Percentiles rank a stretch among this genome's conserved stretches.
These are phyloP conservation scores for Exophiala lecanii-corni DNA, from an alignment of 2,329 filamentous ascomycete species.

Conservation along the genomic window DNA sequence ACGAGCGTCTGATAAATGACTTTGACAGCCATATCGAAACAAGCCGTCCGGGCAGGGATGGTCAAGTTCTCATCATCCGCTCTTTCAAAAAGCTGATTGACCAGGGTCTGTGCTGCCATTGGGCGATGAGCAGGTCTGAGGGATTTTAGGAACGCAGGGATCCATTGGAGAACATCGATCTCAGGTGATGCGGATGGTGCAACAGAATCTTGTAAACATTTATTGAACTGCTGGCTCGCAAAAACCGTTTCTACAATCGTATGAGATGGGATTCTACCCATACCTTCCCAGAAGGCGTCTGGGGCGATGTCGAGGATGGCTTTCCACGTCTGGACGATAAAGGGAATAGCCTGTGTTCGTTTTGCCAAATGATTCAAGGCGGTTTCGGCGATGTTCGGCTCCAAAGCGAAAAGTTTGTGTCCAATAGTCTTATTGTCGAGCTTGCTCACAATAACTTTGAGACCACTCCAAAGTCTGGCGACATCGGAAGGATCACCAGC, in stretches of 20 bases:
- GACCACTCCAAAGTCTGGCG: constrained; percentile 73
- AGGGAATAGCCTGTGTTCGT: constrained; percentile 59
- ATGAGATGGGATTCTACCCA: constrained; percentile 73
- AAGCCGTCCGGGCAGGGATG: constrained; percentile 41
- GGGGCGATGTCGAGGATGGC: constrained; percentile 70
- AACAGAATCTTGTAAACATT: constrained; percentile 39
- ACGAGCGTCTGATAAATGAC: constrained; percentile 44
- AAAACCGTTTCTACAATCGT: constrained; percentile 82
- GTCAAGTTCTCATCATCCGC: constrained; percentile 40
- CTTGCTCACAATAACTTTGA: constrained; percentile 67
- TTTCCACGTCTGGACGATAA: constrained; percentile 66
- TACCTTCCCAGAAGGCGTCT: constrained; percentile 80
- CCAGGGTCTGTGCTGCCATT: constrained; percentile 73
- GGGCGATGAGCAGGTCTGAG: constrained; percentile 70
- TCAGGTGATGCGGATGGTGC: constrained; percentile 3
- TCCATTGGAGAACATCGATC: constrained; percentile 66
- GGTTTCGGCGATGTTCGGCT: constrained; percentile 61
- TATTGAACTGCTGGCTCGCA: constrained; percentile 62
- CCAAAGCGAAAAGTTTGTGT: constrained; percentile 72
- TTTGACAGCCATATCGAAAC: constrained; percentile 42
- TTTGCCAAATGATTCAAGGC: constrained; percentile 63
- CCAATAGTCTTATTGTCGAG: constrained; percentile 71
- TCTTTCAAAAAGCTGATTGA: constrained; percentile 67
- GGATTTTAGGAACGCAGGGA: constrained; percentile 70
- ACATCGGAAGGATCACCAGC: constrained; percentile 57